Conservation (phyloP, 441 rosid genomes). For the Euphorbia schlechtendalii region DNA sequence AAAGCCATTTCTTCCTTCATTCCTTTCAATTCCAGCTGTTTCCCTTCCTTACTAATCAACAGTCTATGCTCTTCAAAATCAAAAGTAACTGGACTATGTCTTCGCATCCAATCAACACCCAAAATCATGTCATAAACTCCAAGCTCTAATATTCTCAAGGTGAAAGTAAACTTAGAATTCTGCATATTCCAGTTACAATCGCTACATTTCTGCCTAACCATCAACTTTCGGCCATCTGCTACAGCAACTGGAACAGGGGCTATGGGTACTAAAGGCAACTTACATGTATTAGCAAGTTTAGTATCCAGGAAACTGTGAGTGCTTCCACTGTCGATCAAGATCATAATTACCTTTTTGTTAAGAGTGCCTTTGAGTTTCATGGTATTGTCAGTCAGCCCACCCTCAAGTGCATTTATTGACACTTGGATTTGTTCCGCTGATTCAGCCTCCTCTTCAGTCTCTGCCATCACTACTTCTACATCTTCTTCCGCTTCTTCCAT, state of each 20-base stretch:
- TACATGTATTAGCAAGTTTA: neutral
- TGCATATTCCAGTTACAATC: neutral
- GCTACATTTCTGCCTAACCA: too few species aligned
- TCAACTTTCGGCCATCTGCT: neutral
- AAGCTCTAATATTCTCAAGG: neutral
- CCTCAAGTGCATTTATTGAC: neutral
- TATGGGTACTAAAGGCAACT: neutral
- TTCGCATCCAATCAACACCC: neutral
- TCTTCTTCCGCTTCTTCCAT: too few species aligned
- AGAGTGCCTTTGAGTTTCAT: neutral
- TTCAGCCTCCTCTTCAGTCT: too few species aligned
- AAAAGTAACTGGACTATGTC: neutral
- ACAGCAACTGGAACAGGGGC: neutral
- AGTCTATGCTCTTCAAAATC: neutral
- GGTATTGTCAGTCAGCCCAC: neutral
- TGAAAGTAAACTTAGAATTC: too few species aligned
- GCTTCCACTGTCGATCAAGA: neutral
- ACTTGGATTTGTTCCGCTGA: too few species aligned
- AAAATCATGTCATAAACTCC: neutral
- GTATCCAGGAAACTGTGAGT: neutral
- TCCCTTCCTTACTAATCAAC: neutral
- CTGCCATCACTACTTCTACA: too few species aligned
- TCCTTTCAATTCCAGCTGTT: neutral
- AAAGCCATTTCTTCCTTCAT: neutral
- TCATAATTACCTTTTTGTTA: neutral